A percentile compares a stretch with the other conserved stretches of the same genome.
Conservation (phyloP, 2,329 filamentous ascomycete genomes). For the Fusarium sp. region DNA sequence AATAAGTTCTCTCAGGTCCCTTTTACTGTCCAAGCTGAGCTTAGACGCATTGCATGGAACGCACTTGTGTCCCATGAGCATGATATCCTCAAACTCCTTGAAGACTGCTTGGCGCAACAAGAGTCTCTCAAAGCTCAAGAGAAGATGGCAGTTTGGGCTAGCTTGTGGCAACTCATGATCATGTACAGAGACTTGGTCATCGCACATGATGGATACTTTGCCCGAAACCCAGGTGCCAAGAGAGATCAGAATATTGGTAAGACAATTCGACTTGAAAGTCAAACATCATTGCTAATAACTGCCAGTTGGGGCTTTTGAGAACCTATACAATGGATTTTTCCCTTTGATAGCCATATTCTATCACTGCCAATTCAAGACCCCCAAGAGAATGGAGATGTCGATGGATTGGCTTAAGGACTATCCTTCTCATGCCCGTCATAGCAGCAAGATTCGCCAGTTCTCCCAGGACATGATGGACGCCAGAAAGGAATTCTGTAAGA, state of each 20-base stretch:
- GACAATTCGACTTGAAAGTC: neutral
- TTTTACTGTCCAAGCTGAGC: constrained; percentile 56
- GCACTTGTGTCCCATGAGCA: constrained; percentile 54
- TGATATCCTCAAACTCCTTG: constrained; percentile 57
- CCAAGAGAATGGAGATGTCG: constrained; percentile 56
- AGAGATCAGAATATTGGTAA: constrained; percentile 46
- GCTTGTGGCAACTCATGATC: constrained; percentile 63
- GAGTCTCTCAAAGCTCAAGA: constrained; percentile 55
- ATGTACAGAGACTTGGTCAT: constrained; percentile 60
- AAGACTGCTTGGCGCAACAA: constrained; percentile 55
- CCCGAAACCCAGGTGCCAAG: constrained; percentile 37
- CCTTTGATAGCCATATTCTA: constrained; percentile 56
- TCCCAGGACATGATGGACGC: constrained; percentile 51
- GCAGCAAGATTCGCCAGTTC: constrained; percentile 47
- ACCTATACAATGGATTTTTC: constrained; percentile 52
- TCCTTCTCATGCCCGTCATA: constrained; percentile 43
- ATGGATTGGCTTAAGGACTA: constrained; percentile 54
- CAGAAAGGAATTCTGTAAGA: constrained; percentile 55
- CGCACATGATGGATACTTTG: constrained; percentile 49
- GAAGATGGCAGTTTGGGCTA: constrained; percentile 61
- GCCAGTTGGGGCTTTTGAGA: constrained; percentile 43
- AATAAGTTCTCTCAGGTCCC: constrained; percentile 55
- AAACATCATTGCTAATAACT: constrained; percentile 20
- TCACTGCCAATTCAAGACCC: constrained; percentile 57
- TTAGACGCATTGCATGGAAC: constrained; percentile 56